Evolutionary conservation across 1,284 basidiomycete species (phyloP), one percentile per base, ranked within the genome.

Genomic region (Thelephora terrestris): DNA sequence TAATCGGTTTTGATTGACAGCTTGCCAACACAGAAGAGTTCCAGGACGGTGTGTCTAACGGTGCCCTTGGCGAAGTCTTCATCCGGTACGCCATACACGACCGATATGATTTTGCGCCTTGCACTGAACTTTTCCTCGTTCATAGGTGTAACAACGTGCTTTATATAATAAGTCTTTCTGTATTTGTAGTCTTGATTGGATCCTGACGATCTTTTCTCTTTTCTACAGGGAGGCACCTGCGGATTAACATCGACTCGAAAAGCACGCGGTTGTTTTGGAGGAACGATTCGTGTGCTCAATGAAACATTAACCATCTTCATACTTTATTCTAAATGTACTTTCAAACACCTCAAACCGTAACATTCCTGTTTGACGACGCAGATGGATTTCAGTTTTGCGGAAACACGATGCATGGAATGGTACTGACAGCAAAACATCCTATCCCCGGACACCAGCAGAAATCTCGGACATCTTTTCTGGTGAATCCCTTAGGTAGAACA

Each of bases 1-100:
- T 35, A 47, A 42, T 10, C 23, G 20, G 7, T 40, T 40, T 21
- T 25, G 21, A 42, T 42, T 18, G n/a, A 21, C 59, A 96, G 92
- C 78, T 99, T 47, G 94, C 94, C 40, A 98, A 99, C 66, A 94
- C 96, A 2, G 96, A 99, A 67, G 96, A 99, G 69, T 95, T 90
- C 60, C 92, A 97, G 67, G 90, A 97, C 60, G 95, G 94, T 46
- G 83, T 91, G 66, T 94, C 92, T 14, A 96, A 92, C 58, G 96
- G 96, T 43, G 86, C 92, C 18, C 73, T 99, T 23, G 96, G 96
- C 56, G 96, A 99, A 71, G 94, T 99, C 47, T 97, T 99, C 70
- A 97, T 99, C 63, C 81, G 95, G 86, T 91, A 59, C 54, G 84
- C 65, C 24, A 16, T 2, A 14, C 21, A 32, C 39, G 38, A 24